Evolutionary conservation across 345 rosid species (phyloP).

Genomic region (Carallia brachiata): DNA sequence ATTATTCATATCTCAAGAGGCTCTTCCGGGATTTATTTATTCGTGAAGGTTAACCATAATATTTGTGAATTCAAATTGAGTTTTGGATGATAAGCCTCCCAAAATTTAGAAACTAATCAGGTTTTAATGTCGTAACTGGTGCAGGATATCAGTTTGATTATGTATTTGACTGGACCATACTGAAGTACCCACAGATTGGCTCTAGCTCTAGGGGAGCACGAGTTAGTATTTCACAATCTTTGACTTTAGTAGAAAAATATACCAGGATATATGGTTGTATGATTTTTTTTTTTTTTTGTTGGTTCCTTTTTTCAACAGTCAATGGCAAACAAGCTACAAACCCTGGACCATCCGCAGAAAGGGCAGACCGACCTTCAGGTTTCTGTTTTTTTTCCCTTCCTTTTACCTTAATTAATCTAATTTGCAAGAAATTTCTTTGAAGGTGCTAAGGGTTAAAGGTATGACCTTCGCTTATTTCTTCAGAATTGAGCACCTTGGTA

Average conservation of each 20-base stretch:
- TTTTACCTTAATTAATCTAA: no score
- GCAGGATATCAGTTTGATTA: slow-evolving; percentile 90
- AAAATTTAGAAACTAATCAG: not conserved
- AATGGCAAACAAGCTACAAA: slow-evolving; percentile 44
- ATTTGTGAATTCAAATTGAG: no score
- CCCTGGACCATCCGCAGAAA: slow-evolving; percentile 52
- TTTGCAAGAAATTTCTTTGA: no score
- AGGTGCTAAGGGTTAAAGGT: no score
- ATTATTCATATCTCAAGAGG: slow-evolving; percentile 88
- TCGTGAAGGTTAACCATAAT: slow-evolving; percentile 59
- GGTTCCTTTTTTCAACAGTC: slow-evolving; percentile 32
- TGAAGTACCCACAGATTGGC: slow-evolving; percentile 81
- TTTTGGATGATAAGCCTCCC: not conserved
- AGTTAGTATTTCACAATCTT: slow-evolving; percentile 37
- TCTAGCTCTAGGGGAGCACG: slow-evolving; percentile 70
- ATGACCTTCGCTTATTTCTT: no score
- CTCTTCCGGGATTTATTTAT: slow-evolving; percentile 91
- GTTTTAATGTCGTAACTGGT: slow-evolving; percentile 17
- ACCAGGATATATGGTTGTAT: not conserved
- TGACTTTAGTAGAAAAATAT: not conserved
- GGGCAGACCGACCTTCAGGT: slow-evolving; percentile 53
- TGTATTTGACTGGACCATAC: slow-evolving; percentile 89
- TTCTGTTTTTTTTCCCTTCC: not conserved
- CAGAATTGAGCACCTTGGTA: no score
- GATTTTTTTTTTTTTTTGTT: not conserved